Base-by-base conservation (phyloP, 164 flowering plant species). In the Stephania japonica region DNA sequence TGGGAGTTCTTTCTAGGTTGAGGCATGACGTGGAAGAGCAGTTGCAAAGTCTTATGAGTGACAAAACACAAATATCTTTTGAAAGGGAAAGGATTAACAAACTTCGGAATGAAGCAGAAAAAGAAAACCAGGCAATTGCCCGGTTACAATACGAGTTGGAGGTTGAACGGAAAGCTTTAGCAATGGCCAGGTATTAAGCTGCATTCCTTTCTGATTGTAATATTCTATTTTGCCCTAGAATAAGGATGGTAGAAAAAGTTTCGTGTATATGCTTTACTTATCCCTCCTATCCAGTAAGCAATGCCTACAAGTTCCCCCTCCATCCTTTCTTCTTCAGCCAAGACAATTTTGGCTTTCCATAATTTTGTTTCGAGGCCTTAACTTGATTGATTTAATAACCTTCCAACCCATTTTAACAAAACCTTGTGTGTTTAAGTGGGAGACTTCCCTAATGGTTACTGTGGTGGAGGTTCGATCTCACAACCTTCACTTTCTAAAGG, bases 151-250 rank as follows among this genome's bases (percentile, higher is more conserved):
- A 90, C 84, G 99, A 96, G 80, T 87, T 96, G 77, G 97, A 90
- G 77, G 95, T 96, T 68, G 99, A 96, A 79, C 81, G 95, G 71
- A 96, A 93, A 79, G 98, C 99, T 61, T 81, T 96, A 79, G 80
- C 94, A 44, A 84, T 96, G 94, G 99, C 99, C 84, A 88, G 99
- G 98, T 93, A 83, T 76, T 19, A 44, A 41, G 66, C 49, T 43
- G 21, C 42, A 13, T 63, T 43, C 19, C 56, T 23, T 42, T 32
- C 1, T 16, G 6, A 59, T 8, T 38, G 26, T 24, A 41, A 18
- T 11, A 6, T 19, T 61, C 42, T 38, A 23, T 25, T 42, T 71
- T 11, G 23, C 9, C 73, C 25, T 70, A 9, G 12, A 53, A 49
- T 38, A 10, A 18, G 25, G 41, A 4, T 10, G 32, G 41, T 63